A percentile compares a stretch with the other conserved stretches of the same genome.
Evolutionary conservation across 1,139 yeast genomes (phyloP).

Genomic region (Spathaspora sp.): DNA sequence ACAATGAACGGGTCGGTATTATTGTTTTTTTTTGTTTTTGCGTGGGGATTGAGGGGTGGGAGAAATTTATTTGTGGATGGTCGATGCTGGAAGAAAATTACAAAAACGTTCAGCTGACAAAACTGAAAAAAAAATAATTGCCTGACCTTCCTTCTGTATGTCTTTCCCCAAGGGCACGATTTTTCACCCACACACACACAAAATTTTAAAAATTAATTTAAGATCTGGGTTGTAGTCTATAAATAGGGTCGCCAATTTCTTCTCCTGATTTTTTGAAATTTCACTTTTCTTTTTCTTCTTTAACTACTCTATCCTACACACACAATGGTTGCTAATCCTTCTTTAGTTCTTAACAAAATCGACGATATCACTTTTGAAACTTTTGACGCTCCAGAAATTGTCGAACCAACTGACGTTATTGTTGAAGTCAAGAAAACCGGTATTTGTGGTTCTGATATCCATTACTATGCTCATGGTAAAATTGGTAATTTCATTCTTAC

Average conservation of each 20-base stretch:
- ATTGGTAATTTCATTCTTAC: constrained; percentile 71
- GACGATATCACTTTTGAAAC: constrained; percentile 66
- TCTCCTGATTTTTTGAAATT: background rate
- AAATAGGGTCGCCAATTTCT: background rate
- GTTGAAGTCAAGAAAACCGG: constrained; percentile 77
- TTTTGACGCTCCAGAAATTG: constrained; percentile 61
- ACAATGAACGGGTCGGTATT: background rate
- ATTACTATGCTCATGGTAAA: constrained; percentile 75
- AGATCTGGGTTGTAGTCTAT: background rate
- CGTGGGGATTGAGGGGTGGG: constrained; percentile 2
- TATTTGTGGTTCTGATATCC: constrained; percentile 86
- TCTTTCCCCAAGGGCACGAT: background rate
- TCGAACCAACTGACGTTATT: constrained; percentile 67
- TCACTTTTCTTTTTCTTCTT: background rate
- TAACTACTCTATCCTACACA: background rate
- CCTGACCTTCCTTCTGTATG: constrained; percentile 2
- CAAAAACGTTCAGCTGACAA: too few relatives aligned
- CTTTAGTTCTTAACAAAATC: constrained; percentile 66
- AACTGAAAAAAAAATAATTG: constrained; percentile 1
- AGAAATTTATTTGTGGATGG: background rate
- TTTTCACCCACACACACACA: background rate
- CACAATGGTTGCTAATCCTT: constrained; percentile 47
- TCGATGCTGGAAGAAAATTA: background rate
- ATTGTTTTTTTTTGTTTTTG: background rate
- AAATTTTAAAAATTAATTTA: background rate